Percentiles rank a stretch among this genome's conserved stretches.
Conservation (phyloP, 768 basidiomycete species). For the Psilocybe subaeruginosa region DNA sequence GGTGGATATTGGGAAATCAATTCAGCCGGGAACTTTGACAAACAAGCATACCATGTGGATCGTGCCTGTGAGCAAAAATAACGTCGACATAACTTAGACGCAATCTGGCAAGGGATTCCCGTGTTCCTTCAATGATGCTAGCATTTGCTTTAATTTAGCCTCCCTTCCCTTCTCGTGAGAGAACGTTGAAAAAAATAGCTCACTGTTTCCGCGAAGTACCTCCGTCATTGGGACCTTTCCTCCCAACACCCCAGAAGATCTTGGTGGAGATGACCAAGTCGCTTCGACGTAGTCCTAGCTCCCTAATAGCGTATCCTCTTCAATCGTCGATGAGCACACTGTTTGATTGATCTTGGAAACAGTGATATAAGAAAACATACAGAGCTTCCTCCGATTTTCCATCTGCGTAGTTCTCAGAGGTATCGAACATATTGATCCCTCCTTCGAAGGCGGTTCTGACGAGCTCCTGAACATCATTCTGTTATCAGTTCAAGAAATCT, state of each 20-base stretch:
- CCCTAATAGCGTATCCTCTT: conserved; percentile 76
- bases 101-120: conserved; percentile 69
- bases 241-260: conserved; percentile 72
- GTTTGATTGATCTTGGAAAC: neutral
- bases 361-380: conserved; percentile 34
- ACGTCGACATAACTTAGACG: conserved; percentile 78
- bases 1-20: neutral
- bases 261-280: conserved; percentile 82
- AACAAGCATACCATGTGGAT: conserved; percentile 44
- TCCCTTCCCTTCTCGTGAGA: neutral
- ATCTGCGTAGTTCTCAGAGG: conserved; percentile 65
- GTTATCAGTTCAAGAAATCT: neutral
- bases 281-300: conserved; percentile 64
- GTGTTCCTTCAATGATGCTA: conserved; percentile 76
- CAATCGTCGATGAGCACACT: neutral
- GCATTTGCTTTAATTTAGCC: neutral
- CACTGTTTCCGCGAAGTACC: conserved; percentile 66
- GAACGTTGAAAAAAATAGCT: conserved; percentile 17
- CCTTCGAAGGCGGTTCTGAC: conserved; percentile 77
- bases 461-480: conserved; percentile 46
- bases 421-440: conserved; percentile 80
- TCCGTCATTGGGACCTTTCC: conserved; percentile 54
- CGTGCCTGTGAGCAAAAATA: conserved; percentile 71
- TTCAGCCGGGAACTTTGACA: neutral
- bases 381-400: conserved; percentile 82